phyloP scores from a whole-genome alignment of 192 early-diverging fungal species.

The Entrophospora sp. region DNA sequence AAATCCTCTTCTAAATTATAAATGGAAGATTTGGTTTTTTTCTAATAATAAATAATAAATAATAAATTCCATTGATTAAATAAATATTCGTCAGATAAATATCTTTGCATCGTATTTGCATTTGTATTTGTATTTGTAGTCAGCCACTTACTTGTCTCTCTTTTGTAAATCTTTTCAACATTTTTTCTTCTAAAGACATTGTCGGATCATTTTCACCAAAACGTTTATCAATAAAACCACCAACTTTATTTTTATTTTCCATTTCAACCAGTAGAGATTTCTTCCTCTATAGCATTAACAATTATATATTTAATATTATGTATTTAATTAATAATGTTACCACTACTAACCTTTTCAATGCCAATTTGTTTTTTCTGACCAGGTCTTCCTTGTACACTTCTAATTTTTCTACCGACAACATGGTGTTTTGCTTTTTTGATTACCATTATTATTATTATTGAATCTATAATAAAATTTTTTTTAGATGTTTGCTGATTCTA shows the following conservation, averaged over 20 bases:
- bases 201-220: conserved; percentile 87
- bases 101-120: no score
- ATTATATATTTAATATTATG: neutral
- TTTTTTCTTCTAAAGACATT: conserved; percentile 90
- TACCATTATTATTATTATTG: no score
- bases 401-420: conserved; percentile 73
- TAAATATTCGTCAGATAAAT: no score
- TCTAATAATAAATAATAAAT: conserved; percentile 15
- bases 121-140: no score
- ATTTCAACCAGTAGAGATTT: conserved; percentile 77
- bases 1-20: conserved; percentile 85
- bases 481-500: no score
- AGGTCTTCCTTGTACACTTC: conserved; percentile 76
- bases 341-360: conserved; percentile 57
- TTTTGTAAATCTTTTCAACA: conserved; percentile 86
- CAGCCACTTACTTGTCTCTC: conserved; percentile 56
- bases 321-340: neutral
- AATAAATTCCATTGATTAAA: neutral
- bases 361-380: conserved; percentile 70
- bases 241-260: conserved; percentile 53
- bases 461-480: no score
- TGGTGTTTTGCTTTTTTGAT: conserved; percentile 76
- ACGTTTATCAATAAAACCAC: conserved; percentile 81
- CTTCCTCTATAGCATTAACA: conserved; percentile 47
- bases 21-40: conserved; percentile 33